A percentile compares a stretch with the other conserved stretches of the same genome.
These are phyloP conservation scores for Eimeria falciformis DNA, from an alignment of 169 alveolate species.

Conservation along the genomic window DNA sequence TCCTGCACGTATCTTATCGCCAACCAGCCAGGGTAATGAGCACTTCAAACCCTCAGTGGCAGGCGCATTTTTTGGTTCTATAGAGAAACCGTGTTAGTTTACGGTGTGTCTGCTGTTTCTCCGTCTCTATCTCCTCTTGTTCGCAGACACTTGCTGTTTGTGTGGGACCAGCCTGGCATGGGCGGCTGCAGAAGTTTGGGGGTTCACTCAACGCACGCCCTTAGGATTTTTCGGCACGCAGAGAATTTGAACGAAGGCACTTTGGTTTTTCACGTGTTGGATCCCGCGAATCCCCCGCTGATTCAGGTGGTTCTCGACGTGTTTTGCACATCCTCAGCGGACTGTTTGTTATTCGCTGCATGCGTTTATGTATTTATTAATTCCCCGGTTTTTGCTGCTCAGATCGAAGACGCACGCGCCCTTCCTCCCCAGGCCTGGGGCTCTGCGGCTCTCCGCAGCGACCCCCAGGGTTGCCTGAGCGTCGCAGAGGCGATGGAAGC, in stretches of 20 bases:
- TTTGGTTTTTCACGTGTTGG: conserved; percentile 87
- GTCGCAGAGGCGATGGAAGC: not conserved
- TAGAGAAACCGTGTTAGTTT: not conserved
- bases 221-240: conserved; percentile 83
- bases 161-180: conserved; percentile 72
- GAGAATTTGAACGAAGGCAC: conserved; percentile 88
- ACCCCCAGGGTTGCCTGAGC: not conserved
- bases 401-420: not conserved
- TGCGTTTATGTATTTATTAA: not conserved
- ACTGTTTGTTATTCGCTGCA: not conserved
- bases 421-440: conserved; percentile 4
- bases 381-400: too few relatives aligned
- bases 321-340: not conserved
- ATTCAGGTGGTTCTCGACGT: conserved; percentile 45
- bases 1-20: conserved; percentile 39
- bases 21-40: conserved; percentile 17
- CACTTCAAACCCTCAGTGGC: not conserved
- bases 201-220: conserved; percentile 82
- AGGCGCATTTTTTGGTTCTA: not conserved
- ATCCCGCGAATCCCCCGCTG: conserved; percentile 82
- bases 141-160: conserved; percentile 41
- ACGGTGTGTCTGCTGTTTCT: not conserved
- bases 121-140: not conserved
- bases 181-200: conserved; percentile 78
- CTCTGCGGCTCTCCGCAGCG: not conserved